Evolutionary conservation across 2,329 filamentous ascomycete genomes (phyloP), one percentile per base, ranked within the genome.

Genomic region (Exophiala mesophila): DNA sequence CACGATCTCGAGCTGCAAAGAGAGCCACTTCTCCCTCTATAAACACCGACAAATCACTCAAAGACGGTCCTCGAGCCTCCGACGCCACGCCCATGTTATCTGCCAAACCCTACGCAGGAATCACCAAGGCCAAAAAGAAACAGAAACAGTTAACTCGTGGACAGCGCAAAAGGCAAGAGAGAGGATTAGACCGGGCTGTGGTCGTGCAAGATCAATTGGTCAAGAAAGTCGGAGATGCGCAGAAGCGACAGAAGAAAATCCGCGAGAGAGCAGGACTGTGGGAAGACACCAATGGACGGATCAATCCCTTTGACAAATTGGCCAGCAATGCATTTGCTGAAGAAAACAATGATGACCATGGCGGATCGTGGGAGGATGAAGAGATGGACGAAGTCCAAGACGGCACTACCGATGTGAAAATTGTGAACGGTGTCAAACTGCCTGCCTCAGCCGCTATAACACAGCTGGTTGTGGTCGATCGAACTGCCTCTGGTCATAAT

Each of bases 1-100:
- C 74, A 12, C 74, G 75, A 56, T 80, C 78, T 36, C 76, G 78
- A 43, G 76, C 77, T 41, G 75, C 76, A 26, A 72, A 76, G 50
- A 70, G 78, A 54, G 76, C 70, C 48, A 68, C 64, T 39, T 77
- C 74, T 4, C 77, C 77, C 15, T 72, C 72, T 39, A 61, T 74
- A 49, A 60, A 74, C 48, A 56, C 72, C 35, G 70, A 76, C 59
- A 73, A 73, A 56, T 71, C 71, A 31, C 55, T 75, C 37, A 67
- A 57, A 42, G 58, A 65, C 31, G 56, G 61, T 53, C 66, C 69
- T 32, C 61, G 69, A 8, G 48, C 51, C 2, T 46, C 63, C 59
- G 12, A 64, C 63, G 40, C 47, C 13, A 52, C 50, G 56, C 66
- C 37, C 56, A 65, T 33, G 54, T 54, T 24, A 52, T 61, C 39